Conservation (phyloP, 768 basidiomycete genomes). For the Neoboletus magnificus region DNA sequence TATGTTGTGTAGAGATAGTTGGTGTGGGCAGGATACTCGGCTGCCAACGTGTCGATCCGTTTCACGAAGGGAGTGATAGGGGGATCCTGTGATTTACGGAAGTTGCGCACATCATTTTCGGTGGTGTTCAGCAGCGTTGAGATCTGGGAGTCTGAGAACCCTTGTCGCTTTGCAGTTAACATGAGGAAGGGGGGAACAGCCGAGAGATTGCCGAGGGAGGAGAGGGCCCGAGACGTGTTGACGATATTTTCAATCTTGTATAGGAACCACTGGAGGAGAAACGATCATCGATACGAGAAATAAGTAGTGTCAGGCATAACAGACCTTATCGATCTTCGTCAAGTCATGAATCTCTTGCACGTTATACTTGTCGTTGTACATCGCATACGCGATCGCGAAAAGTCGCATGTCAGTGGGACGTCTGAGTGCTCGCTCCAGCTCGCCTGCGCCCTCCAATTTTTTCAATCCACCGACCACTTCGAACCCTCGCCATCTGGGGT, state of each 20-base stretch:
- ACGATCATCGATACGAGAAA: neutral
- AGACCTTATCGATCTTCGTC: slow-evolving; percentile 96
- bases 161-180: slow-evolving; percentile 86
- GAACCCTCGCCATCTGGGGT: slow-evolving; percentile 95
- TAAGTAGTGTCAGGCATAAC: neutral
- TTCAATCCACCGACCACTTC: slow-evolving; percentile 90
- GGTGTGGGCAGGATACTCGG: slow-evolving; percentile 97
- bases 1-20: slow-evolving; percentile 99
- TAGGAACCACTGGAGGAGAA: slow-evolving; percentile 77
- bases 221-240: slow-evolving; percentile 74
- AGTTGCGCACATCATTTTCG: slow-evolving; percentile 77
- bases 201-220: slow-evolving; percentile 65
- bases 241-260: slow-evolving; percentile 99
- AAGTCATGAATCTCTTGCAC: slow-evolving; percentile 89
- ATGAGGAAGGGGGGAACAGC: slow-evolving; percentile 74
- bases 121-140: slow-evolving; percentile 70
- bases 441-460: slow-evolving; percentile 61
- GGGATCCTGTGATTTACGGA: slow-evolving; percentile 74
- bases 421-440: slow-evolving; percentile 74
- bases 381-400: slow-evolving; percentile 96
- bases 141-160: slow-evolving; percentile 93
- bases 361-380: slow-evolving; percentile 89
- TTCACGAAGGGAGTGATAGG: slow-evolving; percentile 94
- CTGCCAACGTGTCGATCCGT: slow-evolving; percentile 97
- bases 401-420: slow-evolving; percentile 93